Evolutionary conservation across 768 basidiomycete species (phyloP).

Genomic region (Termitomyces eurrhizus): DNA sequence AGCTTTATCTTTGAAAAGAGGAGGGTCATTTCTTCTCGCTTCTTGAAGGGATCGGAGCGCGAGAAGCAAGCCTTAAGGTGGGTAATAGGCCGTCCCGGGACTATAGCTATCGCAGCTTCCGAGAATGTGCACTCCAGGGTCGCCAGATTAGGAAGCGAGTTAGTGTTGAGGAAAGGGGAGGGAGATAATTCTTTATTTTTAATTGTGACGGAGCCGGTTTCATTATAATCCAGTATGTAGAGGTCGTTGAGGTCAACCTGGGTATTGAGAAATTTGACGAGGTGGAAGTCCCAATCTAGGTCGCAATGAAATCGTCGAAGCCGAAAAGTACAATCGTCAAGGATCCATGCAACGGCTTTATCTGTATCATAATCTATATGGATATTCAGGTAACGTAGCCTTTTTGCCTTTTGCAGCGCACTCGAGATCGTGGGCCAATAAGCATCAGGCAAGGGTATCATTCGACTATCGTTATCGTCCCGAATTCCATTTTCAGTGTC

Average conservation of each 20-base stretch:
- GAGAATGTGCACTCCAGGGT: slow-evolving; percentile 65
- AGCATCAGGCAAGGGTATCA: slow-evolving; percentile 24
- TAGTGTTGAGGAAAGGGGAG: slow-evolving; percentile 21
- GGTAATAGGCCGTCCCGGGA: slow-evolving; percentile 55
- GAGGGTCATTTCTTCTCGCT: slow-evolving; percentile 46
- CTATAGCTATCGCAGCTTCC: slow-evolving; percentile 54
- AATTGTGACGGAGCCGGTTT: slow-evolving; percentile 15
- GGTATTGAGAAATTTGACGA: slow-evolving; percentile 47
- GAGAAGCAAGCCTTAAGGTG: slow-evolving; percentile 71
- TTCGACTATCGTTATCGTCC: slow-evolving; percentile 22
- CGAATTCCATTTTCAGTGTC: slow-evolving; percentile 21
- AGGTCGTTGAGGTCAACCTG: slow-evolving; percentile 49
- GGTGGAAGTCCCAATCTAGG: slow-evolving; percentile 56
- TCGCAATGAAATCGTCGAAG: slow-evolving; percentile 65
- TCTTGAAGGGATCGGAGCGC: slow-evolving; percentile 40
- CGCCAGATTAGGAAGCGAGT: slow-evolving; percentile 44
- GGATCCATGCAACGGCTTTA: slow-evolving; percentile 37
- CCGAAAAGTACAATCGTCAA: slow-evolving; percentile 42
- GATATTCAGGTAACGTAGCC: slow-evolving; percentile 51
- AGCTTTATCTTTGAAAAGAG: slow-evolving; percentile 44
- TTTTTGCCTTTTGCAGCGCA: slow-evolving; percentile 43
- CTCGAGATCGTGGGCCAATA: slow-evolving; percentile 50
- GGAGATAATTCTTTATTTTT: slow-evolving; percentile 21
- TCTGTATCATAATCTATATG: slow-evolving; percentile 34
- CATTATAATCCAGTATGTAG: slow-evolving; percentile 42